A percentile compares a stretch with the other conserved stretches of the same genome.
These are phyloP conservation scores for Scheffersomyces spartinae DNA, from an alignment of 805 yeast genomes.

Conservation along the genomic window DNA sequence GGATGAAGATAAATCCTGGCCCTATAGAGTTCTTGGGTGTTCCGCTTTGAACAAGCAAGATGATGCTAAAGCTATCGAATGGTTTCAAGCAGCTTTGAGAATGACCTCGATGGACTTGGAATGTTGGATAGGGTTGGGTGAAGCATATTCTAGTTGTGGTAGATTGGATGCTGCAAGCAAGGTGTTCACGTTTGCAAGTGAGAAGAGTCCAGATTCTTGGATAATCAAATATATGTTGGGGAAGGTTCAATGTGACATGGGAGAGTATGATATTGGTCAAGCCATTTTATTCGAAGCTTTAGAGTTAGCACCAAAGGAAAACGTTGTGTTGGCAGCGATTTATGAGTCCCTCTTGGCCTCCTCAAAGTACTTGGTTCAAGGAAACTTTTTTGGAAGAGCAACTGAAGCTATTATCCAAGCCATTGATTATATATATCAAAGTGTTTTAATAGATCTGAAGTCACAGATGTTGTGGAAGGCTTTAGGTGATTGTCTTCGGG, in stretches of 20 bases:
- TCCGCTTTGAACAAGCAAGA: slow-evolving; percentile 60
- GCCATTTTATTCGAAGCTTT: slow-evolving; percentile 32
- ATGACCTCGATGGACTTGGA: slow-evolving; percentile 53
- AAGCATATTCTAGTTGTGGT: slow-evolving; percentile 79
- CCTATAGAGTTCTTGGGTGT: slow-evolving; percentile 78
- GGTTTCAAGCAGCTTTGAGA: slow-evolving; percentile 80
- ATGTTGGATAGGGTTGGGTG: slow-evolving; percentile 97
- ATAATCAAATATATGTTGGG: slow-evolving; percentile 60
- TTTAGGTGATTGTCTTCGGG: slow-evolving; percentile 42
- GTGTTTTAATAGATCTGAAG: slow-evolving; percentile 20
- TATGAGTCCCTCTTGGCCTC: slow-evolving; percentile 47
- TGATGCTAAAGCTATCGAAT: slow-evolving; percentile 71
- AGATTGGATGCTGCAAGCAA: slow-evolving; percentile 76
- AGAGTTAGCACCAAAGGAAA: slow-evolving; percentile 33
- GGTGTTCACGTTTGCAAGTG: slow-evolving; percentile 60
- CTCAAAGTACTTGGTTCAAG: slow-evolving; percentile 36
- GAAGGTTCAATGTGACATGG: slow-evolving; percentile 46
- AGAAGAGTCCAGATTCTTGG: slow-evolving; percentile 44
- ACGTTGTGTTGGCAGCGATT: slow-evolving; percentile 35
- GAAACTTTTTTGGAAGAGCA: slow-evolving; percentile 64
- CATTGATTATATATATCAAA: slow-evolving; percentile 28
- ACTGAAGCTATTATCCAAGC: slow-evolving; percentile 35
- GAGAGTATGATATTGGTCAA: slow-evolving; percentile 56
- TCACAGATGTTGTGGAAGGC: slow-evolving; percentile 59
- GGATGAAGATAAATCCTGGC: slow-evolving; percentile 54